Conservation (phyloP, 2,329 filamentous ascomycete species). For the Aplosporella prunicola region DNA sequence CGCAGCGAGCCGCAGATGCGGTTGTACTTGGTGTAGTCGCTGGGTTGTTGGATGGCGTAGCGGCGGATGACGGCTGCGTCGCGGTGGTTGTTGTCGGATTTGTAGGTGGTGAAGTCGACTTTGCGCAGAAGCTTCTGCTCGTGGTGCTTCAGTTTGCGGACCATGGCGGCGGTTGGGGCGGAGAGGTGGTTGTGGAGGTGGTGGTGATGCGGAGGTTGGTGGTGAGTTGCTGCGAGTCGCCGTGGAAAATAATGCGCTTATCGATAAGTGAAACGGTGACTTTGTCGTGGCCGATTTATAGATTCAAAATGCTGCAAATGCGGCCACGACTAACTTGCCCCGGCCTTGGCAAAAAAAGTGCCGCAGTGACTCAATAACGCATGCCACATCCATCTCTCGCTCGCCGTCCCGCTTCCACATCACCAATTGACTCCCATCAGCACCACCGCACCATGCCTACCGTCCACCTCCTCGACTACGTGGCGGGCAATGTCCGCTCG, state of each 20-base stretch:
- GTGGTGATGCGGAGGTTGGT: neutral
- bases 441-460: slow-evolving; percentile 53
- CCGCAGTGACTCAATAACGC: neutral
- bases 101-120: slow-evolving; percentile 92
- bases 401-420: too few species aligned
- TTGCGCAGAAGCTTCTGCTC: slow-evolving; percentile 89
- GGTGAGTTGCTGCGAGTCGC: neutral
- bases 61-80: slow-evolving; percentile 69
- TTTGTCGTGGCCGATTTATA: too few species aligned
- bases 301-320: too few species aligned
- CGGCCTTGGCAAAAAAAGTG: slow-evolving; percentile 9
- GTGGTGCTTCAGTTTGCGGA: slow-evolving; percentile 91
- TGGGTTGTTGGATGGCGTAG: slow-evolving; percentile 83
- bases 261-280: too few species aligned
- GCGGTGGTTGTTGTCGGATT: slow-evolving; percentile 77
- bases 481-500: slow-evolving; percentile 91
- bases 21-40: slow-evolving; percentile 61
- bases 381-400: neutral
- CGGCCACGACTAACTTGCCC: too few species aligned
- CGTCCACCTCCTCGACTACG: slow-evolving; percentile 78
- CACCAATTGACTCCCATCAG: neutral
- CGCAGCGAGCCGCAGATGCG: slow-evolving; percentile 55
- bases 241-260: neutral
- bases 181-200: too few species aligned
- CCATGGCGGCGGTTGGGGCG: slow-evolving; percentile 62